A percentile compares a stretch with the other conserved stretches of the same genome.
phyloP scores from a whole-genome alignment of 768 basidiomycete species.

The Tephrocybe sp. region DNA sequence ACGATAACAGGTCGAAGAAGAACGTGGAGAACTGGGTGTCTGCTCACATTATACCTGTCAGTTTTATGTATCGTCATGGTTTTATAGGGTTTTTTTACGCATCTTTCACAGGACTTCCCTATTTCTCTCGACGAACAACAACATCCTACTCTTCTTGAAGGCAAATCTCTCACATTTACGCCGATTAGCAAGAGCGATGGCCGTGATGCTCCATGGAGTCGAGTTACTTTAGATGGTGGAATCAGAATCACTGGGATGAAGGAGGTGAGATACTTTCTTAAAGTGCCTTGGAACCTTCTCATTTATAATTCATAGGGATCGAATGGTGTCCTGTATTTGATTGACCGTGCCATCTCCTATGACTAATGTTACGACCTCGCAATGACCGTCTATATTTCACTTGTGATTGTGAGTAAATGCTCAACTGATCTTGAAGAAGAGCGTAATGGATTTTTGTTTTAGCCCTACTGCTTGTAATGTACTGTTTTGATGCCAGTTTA shows the following conservation, averaged over 20 bases:
- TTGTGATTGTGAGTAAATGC: too few species aligned
- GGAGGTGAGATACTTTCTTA: conserved; percentile 41
- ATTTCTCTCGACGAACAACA: conserved; percentile 41
- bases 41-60: conserved; percentile 80
- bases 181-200: conserved; percentile 31
- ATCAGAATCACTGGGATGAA: conserved; percentile 56
- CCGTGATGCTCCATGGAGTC: conserved; percentile 51
- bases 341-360: conserved; percentile 47
- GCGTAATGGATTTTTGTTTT: too few species aligned
- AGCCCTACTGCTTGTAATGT: too few species aligned
- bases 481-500: too few species aligned
- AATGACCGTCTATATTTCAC: too few species aligned
- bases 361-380: conserved; percentile 15
- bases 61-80: conserved; percentile 5
- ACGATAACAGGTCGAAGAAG: conserved; percentile 52
- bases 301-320: conserved; percentile 32
- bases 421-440: too few species aligned
- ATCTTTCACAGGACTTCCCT: conserved; percentile 38
- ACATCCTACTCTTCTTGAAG: conserved; percentile 58
- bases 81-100: background rate
- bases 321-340: conserved; percentile 58
- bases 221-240: conserved; percentile 53
- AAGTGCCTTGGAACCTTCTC: background rate
- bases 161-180: conserved; percentile 55
- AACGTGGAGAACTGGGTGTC: conserved; percentile 82